Evolutionary conservation across 2,329 filamentous ascomycete genomes (phyloP).

Genomic region (Arthrobotrys sinensis): DNA sequence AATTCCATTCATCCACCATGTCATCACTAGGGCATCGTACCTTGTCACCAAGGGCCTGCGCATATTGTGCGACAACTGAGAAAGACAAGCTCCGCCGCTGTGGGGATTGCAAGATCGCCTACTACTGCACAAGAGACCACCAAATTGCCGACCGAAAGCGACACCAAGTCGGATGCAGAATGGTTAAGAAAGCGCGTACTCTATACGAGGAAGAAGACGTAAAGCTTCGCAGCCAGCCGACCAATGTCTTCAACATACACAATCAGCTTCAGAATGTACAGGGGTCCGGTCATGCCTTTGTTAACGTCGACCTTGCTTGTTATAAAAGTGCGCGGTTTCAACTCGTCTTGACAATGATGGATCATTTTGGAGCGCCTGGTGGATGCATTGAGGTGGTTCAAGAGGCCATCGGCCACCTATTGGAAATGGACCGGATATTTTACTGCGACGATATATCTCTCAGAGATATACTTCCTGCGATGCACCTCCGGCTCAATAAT

Average conservation of each 20-base stretch:
- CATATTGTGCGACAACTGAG: no score
- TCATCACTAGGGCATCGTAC: no score
- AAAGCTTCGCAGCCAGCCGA: constrained; percentile 66
- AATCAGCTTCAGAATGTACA: constrained; percentile 67
- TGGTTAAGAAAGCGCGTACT: constrained; percentile 66
- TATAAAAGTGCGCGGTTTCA: no score
- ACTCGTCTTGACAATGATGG: no score
- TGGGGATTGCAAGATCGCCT: constrained; percentile 68
- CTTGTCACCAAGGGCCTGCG: no score
- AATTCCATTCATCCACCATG: no score
- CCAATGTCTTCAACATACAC: constrained; percentile 64
- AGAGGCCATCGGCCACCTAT: constrained; percentile 67
- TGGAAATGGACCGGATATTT: constrained; percentile 70
- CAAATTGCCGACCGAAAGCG: constrained; percentile 67
- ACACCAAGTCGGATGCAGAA: constrained; percentile 69
- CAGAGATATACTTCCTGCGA: constrained; percentile 67
- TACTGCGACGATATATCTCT: constrained; percentile 70
- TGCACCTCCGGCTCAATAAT: constrained; percentile 69
- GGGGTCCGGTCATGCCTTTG: no score
- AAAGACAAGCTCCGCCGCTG: constrained; percentile 66
- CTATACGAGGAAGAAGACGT: constrained; percentile 67
- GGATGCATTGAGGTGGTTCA: not conserved
- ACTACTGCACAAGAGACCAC: constrained; percentile 70
- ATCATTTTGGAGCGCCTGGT: constrained; percentile 67
- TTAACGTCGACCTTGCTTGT: no score